A percentile compares a stretch with the other conserved stretches of the same genome.
Conservation (phyloP, 306 rosid genomes). For the Styphnolobium japonicum region DNA sequence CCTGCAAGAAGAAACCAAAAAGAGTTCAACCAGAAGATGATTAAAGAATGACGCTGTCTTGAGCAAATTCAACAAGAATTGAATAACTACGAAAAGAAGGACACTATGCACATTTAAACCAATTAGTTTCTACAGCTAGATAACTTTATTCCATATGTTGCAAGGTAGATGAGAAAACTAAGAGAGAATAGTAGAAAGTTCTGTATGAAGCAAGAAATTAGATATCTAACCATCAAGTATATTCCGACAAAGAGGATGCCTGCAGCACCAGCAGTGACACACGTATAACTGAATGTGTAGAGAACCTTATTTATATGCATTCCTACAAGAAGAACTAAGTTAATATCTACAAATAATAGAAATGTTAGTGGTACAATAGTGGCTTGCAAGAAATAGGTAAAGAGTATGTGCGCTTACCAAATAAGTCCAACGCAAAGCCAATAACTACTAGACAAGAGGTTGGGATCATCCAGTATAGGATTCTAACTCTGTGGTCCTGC, state of each 20-base stretch:
- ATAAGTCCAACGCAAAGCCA: conserved; percentile 63
- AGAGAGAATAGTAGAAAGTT: background rate
- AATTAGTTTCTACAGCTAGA: background rate
- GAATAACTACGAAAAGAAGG: background rate
- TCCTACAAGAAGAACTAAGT: conserved; percentile 34
- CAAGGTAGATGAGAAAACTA: background rate
- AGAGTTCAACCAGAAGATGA: background rate
- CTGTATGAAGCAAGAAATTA: background rate
- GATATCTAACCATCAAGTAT: conserved; percentile 70
- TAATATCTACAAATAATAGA: background rate
- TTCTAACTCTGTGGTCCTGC: conserved; percentile 80
- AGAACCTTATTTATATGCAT: conserved; percentile 93
- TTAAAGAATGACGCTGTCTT: background rate
- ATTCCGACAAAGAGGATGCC: conserved; percentile 75
- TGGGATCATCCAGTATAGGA: conserved; percentile 72
- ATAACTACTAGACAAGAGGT: conserved; percentile 57
- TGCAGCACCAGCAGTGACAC: conserved; percentile 80
- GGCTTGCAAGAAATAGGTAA: background rate
- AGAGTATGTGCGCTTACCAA: conserved; percentile 47
- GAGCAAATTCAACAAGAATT: background rate
- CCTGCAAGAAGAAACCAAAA: conserved; percentile 38
- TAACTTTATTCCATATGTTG: background rate
- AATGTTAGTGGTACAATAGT: background rate
- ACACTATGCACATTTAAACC: background rate
- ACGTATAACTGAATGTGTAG: conserved; percentile 81